Evolutionary conservation across 495 filamentous ascomycete genomes (phyloP), one percentile per base, ranked within the genome.

Genomic region (Amorphotheca resinae): DNA sequence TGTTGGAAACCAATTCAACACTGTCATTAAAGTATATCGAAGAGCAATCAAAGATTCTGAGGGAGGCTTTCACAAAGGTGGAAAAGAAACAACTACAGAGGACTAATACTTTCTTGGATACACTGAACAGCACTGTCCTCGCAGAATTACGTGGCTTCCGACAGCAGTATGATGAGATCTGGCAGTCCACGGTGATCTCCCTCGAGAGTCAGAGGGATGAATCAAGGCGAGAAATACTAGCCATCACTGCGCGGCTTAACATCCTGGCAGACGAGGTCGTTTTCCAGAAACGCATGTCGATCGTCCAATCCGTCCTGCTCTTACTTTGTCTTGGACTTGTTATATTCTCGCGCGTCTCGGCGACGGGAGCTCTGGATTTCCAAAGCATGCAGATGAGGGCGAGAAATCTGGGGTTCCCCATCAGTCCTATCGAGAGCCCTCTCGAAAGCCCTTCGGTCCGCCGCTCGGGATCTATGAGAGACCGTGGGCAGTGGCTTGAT

Each of bases 1-100:
- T 82, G 47, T 79, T 98, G 11, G 91, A 98, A 60, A 74, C 84
- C 16, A 95, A 96, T 60, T 85, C 85, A 5, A 91, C 87, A 2
- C 68, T 98, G 21, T 94, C 87, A 0, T 72, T 98, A 2, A 84
- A 93, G 52, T 98, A 96, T 57, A 95, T 98, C 50, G 88, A 95
- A 64, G 83, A 91, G 38, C 91, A 98, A 56, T 96, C 91, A 12
- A 78, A 77, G 33, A 84, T 94, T 41, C 71, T 98, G 2, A 83
- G 88, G 14, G 87, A 95, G 41, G 87, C 89, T 1, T 91, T 98
- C 51, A 74, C 73, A 33, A 87, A 87, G 57, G 84, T 93, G 32
- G 89, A 96, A 56, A 85, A 84, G 52, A 77, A 82, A 17, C 91
- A 98, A 56, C 67, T 93, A 23, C 65, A 73, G 22, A 93, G 91